Evolutionary conservation across 345 rosid species (phyloP).

Genomic region (Pugionium dolabratum): DNA sequence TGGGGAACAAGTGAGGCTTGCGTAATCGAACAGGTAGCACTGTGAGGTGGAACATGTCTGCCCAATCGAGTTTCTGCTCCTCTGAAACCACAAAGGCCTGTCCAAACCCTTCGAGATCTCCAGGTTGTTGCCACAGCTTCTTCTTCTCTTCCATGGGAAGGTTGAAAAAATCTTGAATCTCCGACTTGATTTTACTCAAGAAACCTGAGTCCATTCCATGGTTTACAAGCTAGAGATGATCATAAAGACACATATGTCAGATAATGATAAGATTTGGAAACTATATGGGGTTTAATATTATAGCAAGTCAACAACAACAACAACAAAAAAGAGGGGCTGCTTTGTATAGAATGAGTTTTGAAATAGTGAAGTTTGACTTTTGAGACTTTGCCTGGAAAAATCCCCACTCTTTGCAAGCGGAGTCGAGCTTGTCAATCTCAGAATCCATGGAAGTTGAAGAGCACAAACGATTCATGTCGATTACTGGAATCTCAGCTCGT

Average conservation of each 20-base stretch:
- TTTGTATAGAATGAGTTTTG: background rate
- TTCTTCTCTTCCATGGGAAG: slow-evolving; percentile 42
- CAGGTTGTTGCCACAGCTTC: slow-evolving; percentile 23
- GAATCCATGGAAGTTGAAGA: slow-evolving; percentile 22
- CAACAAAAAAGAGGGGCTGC: background rate
- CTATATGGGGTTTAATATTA: background rate
- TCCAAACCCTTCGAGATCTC: slow-evolving; percentile 38
- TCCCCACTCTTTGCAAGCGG: slow-evolving; percentile 64
- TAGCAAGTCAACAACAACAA: background rate
- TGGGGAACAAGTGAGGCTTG: slow-evolving; percentile 25
- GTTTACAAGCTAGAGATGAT: slow-evolving; percentile 33
- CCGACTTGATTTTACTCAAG: slow-evolving; percentile 33
- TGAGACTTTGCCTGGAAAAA: slow-evolving; percentile 38
- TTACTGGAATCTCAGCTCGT: slow-evolving; percentile 11
- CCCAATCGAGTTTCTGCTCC: slow-evolving; percentile 39
- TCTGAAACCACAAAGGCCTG: slow-evolving; percentile 35
- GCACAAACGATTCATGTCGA: slow-evolving; percentile 23
- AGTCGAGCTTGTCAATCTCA: slow-evolving; percentile 44
- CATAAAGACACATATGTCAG: background rate
- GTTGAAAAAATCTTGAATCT: slow-evolving; percentile 35
- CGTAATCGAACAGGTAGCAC: slow-evolving; percentile 28
- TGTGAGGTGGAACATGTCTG: slow-evolving; percentile 32
- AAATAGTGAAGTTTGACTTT: slow-evolving; percentile 23
- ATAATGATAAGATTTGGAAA: background rate
- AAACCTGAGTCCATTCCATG: slow-evolving; percentile 33